Percentiles rank a stretch among this genome's conserved stretches.
These are phyloP conservation scores for Bretziella fagacearum DNA, from an alignment of 2,329 filamentous ascomycete genomes.

Conservation along the genomic window DNA sequence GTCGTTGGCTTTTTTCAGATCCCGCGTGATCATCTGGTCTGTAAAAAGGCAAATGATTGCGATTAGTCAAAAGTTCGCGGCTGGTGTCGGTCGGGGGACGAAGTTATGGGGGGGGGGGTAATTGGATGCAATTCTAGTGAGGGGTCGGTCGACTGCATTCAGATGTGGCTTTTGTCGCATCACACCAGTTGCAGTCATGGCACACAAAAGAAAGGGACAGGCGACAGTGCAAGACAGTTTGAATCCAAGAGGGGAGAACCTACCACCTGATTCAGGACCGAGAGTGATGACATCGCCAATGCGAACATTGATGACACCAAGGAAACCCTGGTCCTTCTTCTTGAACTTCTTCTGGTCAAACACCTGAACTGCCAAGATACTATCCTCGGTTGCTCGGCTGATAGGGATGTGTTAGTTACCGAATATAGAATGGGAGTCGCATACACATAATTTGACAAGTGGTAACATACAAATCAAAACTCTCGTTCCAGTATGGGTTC, in stretches of 20 bases:
- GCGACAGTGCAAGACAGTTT: constrained; percentile 3
- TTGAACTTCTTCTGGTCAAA: constrained; percentile 99
- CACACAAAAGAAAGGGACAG: background rate
- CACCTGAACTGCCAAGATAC: constrained; percentile 92
- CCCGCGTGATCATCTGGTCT: constrained; percentile 97
- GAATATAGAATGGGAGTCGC: background rate
- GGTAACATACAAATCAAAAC: constrained; percentile 75
- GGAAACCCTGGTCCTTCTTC: constrained; percentile 99
- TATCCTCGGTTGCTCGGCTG: constrained; percentile 83
- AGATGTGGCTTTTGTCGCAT: background rate
- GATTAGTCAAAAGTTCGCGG: background rate
- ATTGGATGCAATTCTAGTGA: background rate
- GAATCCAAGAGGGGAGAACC: constrained; percentile 11
- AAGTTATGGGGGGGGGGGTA: too few relatives aligned
- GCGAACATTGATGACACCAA: constrained; percentile 86
- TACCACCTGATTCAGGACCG: constrained; percentile 79
- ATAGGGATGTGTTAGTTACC: constrained; percentile 7
- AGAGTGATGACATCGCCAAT: constrained; percentile 90
- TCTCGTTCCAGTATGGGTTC: constrained; percentile 99
- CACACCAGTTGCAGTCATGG: background rate
- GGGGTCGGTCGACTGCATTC: too few relatives aligned
- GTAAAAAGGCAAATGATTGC: background rate
- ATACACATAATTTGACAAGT: background rate
- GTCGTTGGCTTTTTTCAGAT: constrained; percentile 94
- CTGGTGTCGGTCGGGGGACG: background rate